Percentiles rank a stretch among this genome's conserved stretches.
phyloP scores from a whole-genome alignment of 192 early-diverging fungal genomes.

The Backusella sp. region DNA sequence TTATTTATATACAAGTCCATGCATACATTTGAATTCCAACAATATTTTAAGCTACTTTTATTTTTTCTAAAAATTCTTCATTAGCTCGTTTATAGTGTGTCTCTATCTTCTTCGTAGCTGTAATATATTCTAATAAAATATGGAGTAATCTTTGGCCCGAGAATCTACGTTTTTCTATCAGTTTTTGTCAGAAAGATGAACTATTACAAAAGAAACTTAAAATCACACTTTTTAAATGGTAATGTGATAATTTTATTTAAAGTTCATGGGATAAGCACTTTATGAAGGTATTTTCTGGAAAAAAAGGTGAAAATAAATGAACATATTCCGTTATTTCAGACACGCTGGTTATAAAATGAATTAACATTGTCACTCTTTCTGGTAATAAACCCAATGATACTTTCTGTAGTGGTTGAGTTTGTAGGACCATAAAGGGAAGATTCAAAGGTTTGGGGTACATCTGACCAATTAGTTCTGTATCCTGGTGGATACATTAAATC shows the following conservation, averaged over 20 bases:
- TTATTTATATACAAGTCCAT: too few relatives aligned
- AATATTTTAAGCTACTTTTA: too few relatives aligned
- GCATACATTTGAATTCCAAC: too few relatives aligned
- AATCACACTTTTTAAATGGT: neutral
- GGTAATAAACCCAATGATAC: neutral
- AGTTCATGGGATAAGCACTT: neutral
- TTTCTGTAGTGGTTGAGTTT: neutral
- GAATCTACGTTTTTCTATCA: too few relatives aligned
- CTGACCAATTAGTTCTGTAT: neutral
- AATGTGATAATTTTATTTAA: neutral
- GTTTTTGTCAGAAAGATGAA: neutral
- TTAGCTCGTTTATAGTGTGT: too few relatives aligned
- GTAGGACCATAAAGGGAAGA: neutral
- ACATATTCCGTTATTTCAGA: neutral
- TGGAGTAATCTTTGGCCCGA: too few relatives aligned
- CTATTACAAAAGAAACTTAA: neutral
- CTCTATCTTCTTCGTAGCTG: too few relatives aligned
- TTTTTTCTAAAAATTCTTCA: too few relatives aligned
- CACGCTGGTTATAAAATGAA: neutral
- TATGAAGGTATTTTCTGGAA: neutral
- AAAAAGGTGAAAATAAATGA: neutral
- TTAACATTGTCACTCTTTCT: slow-evolving; percentile 4
- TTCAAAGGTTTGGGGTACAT: slow-evolving; percentile 2
- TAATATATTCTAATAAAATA: too few relatives aligned
- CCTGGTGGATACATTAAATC: neutral